Evolutionary conservation across 1,139 yeast genomes (phyloP), one percentile per base, ranked within the genome.

Genomic region (Lodderomyces metapsilosis): DNA sequence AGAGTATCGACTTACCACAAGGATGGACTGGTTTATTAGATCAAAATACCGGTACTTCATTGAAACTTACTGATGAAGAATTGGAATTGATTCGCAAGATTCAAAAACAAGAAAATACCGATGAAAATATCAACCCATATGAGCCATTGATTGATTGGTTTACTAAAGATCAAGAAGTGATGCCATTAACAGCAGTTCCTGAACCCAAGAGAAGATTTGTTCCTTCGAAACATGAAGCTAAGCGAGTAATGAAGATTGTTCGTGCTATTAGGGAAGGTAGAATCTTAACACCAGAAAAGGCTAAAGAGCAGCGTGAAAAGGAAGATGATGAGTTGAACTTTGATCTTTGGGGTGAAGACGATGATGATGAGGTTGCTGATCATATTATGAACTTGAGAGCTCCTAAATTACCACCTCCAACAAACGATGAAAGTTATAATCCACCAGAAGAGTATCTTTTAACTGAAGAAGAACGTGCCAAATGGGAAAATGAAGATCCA

Each of bases 11-110:
- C 48, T 73, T 92, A 50, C 98, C 98, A 10, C 95, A 87, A 64
- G 98, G 98, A 28, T 92, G 98, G 98, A 94, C 98, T 9, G 99
- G 99, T 36, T 73, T 94, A 50, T 68, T 92, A 45, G 98, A 92
- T 63, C 88, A 88, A 58, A 78, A 83, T 53, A 88, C 98, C 8
- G 99, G 98, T 49, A 67, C 82, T n/a, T 76, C 88, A 38, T 76
- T 92, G 66, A 89, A 92, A 54, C 72, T 92, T 49, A 80, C 89
- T n/a, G 76, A 77, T 44, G 97, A 92, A 58, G 98, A 92, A 65
- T 74, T 91, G 54, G 96, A 91, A 50, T 75, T 94, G 49, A 88
- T 92, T 57, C 76, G 84, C 51, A 88, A 88, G 60, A 82, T 92
- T 54, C 96, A 89, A 65, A 78, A 75, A 48, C 88, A 92, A 54